Evolutionary conservation across 2,329 filamentous ascomycete species (phyloP), one percentile per base, ranked within the genome.

Genomic region (Paecilomyces fulvus): DNA sequence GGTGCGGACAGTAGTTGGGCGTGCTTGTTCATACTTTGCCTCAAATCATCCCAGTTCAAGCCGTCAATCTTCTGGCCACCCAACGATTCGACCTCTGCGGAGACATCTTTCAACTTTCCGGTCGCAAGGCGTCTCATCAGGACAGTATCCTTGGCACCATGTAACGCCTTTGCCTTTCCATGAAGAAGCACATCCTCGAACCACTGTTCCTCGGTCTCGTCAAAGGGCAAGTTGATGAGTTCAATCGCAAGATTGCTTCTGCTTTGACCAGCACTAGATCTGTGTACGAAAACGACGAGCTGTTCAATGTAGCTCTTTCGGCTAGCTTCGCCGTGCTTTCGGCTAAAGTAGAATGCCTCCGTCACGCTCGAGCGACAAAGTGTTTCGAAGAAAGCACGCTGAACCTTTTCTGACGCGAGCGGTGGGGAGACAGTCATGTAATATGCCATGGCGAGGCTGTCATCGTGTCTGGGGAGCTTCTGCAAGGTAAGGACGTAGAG

Each of bases 351-450:
- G 56, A 92, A 85, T 2, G 88, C 86, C 65, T 91, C 88, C 0
- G 83, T 82, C 4, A 92, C 78, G 64, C 82, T 89, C 7, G 85
- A 83, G 33, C 77, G 77, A 1, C 85, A 81, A 51, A 94, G 78
- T 7, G 88, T 85, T 48, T 82, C 79, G 63, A 90, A 91, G 31
- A 92, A 83, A 7, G 85, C 77, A 58, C 83, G 79, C 9, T 89
- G 77, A 0, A 87, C 83, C 28, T 79, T 76, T 1, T 81, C 76
- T 0, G 79, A 82, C 61, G 82, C 82, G n/a, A 95, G 76, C 20
- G 87, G 83, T 1, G 90, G 90, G 61, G 85, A 85, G 0, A 87
- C 85, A 11, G 86, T 83, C 61, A 91, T 81, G 73, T 88, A 94
- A 73, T 94, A 95, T 10, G 89, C 86, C 28, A 94, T 79, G 0